These are phyloP conservation scores for Athelia psychrophila DNA, from an alignment of 1,284 basidiomycete species.

Conservation along the genomic window DNA sequence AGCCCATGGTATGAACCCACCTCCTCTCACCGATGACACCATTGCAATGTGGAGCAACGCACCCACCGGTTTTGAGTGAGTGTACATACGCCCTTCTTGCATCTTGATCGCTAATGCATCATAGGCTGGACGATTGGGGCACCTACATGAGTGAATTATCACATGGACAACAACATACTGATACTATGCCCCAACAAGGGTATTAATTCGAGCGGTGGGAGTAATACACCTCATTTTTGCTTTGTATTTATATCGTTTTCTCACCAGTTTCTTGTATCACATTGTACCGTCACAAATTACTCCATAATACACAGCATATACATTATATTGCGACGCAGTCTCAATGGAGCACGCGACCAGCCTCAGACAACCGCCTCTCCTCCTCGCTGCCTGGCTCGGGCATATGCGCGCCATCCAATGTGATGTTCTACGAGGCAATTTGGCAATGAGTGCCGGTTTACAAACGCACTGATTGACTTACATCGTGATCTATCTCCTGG, in stretches of 20 bases:
- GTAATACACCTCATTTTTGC: not conserved
- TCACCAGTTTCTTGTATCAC: not conserved
- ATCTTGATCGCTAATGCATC: not conserved
- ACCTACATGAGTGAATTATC: not conserved
- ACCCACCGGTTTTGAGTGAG: constrained; percentile 55
- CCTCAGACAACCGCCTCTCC: not conserved
- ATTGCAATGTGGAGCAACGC: constrained; percentile 61
- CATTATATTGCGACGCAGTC: too few relatives aligned
- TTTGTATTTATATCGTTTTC: not conserved
- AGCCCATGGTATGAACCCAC: not conserved
- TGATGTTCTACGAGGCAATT: not conserved
- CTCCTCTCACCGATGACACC: constrained; percentile 38
- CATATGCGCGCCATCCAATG: not conserved
- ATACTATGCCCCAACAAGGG: not conserved
- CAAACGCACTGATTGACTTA: not conserved
- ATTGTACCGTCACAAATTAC: not conserved
- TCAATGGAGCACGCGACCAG: not conserved
- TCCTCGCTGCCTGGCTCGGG: not conserved
- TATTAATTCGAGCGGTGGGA: not conserved
- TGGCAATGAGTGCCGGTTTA: not conserved
- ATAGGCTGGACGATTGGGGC: constrained; percentile 1
- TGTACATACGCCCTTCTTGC: constrained; percentile 7
- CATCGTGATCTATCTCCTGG: not conserved
- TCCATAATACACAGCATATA: not conserved
- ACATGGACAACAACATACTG: not conserved